phyloP scores from a whole-genome alignment of 2,329 filamentous ascomycete genomes.

The Cytospora leucostoma region DNA sequence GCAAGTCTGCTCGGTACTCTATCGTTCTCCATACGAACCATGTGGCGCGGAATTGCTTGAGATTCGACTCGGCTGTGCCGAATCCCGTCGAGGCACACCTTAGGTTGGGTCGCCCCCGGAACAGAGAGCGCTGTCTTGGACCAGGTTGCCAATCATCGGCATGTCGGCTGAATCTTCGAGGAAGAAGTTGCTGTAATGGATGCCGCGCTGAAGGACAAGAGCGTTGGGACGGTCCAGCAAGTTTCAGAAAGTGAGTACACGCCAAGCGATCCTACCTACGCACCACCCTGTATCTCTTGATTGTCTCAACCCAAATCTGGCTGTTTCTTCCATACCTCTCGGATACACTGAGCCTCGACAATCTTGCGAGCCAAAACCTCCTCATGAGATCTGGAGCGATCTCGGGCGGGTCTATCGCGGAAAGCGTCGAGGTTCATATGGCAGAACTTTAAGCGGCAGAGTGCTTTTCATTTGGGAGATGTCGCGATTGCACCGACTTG shows the following conservation, averaged over 20 bases:
- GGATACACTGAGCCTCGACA: slow-evolving; percentile 4
- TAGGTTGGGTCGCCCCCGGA: neutral
- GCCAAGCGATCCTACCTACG: slow-evolving; percentile 15
- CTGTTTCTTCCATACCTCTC: slow-evolving; percentile 17
- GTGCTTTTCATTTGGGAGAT: slow-evolving; percentile 7
- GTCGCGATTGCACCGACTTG: slow-evolving; percentile 17
- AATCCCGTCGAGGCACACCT: neutral
- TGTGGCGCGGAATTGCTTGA: neutral
- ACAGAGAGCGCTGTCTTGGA: neutral
- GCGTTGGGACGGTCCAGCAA: slow-evolving; percentile 1
- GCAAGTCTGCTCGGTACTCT: slow-evolving; percentile 18
- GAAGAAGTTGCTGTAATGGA: neutral
- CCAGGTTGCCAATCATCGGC: neutral
- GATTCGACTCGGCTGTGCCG: neutral
- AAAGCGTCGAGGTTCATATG: slow-evolving; percentile 13
- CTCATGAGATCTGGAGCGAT: slow-evolving; percentile 9
- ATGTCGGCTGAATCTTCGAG: slow-evolving; percentile 5
- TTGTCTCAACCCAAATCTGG: slow-evolving; percentile 26
- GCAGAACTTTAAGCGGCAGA: slow-evolving; percentile 12
- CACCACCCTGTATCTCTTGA: slow-evolving; percentile 16
- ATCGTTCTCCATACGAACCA: neutral
- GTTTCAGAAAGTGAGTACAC: slow-evolving; percentile 23
- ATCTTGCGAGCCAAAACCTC: slow-evolving; percentile 7
- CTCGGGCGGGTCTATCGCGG: slow-evolving; percentile 8
- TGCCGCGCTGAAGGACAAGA: slow-evolving; percentile 10